Evolutionary conservation across 2,329 filamentous ascomycete genomes (phyloP), one percentile per base, ranked within the genome.

Genomic region (Fusarium protoensiforme): DNA sequence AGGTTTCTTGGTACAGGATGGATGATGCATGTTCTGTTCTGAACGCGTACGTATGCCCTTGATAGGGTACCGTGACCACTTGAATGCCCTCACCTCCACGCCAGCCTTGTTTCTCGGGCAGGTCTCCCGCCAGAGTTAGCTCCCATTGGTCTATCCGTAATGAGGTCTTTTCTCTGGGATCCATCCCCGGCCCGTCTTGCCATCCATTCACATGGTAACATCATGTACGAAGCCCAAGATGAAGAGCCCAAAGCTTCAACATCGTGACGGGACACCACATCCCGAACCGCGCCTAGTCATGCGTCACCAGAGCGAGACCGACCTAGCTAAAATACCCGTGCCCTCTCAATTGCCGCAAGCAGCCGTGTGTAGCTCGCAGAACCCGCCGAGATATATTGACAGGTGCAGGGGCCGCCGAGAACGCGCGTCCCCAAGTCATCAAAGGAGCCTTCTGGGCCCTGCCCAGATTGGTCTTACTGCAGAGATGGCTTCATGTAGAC

Each of bases 361-460:
- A 39, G 35, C 35, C 46, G 35, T 36, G 27, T 27, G 35, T 43
- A 64, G 53, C 61, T 71, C 67, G 46, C 67, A 65, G 67, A 43
- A 74, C 61, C 46, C 22, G 67, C 68, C 31, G 61, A 60, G 61
- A 61, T 20, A 58, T 75, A 61, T 65, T 46, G 64, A 56, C 51
- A 41, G 64, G 66, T 43, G 61, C 39, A 62, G 67, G 62, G 65
- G 36, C 62, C 64, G 61, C 64, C 63, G 54, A 63, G 69, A 74
- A 77, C 75, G 73, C 75, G 75, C 75, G 75, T 76, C 75, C 71
- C 39, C 5, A 53, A 10, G 53, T 35, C 36, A 56, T 63, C 46
- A 60, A 41, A 54, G 63, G 31, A 46, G 54, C 39, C 38, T 59
- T 57, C 56, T 38, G 18, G 48, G 20, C 48, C 41, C 35, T 61